A percentile compares a stretch with the other conserved stretches of the same genome.
Evolutionary conservation across 768 basidiomycete species (phyloP).

Genomic region (Leccinum arenicola): DNA sequence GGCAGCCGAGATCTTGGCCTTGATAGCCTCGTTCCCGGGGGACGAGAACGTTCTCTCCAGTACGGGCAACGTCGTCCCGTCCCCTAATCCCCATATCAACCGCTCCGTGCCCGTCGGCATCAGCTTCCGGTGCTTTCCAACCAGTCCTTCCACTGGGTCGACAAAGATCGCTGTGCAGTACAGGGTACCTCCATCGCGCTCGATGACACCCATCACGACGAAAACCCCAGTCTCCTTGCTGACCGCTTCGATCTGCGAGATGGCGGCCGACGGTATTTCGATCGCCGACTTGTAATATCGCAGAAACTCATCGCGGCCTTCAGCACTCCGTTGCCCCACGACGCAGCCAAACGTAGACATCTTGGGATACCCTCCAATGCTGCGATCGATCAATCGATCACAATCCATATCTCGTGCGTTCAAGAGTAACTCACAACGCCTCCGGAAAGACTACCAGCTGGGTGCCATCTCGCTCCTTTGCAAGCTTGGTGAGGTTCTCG

Average conservation of each 20-base stretch:
- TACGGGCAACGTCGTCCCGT: conserved; percentile 52
- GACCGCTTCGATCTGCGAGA: conserved; percentile 46
- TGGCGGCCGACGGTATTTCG: conserved; percentile 51
- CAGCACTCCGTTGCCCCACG: conserved; percentile 47
- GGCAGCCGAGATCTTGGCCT: conserved; percentile 50
- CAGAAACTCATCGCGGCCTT: conserved; percentile 59
- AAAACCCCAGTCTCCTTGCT: conserved; percentile 49
- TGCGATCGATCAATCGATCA: conserved; percentile 16
- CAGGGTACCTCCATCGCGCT: not conserved
- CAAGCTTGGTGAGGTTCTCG: conserved; percentile 42
- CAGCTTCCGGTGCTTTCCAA: conserved; percentile 65
- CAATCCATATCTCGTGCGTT: not conserved
- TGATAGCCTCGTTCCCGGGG: conserved; percentile 22
- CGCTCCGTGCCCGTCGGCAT: conserved; percentile 61
- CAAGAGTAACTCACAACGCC: conserved; percentile 43
- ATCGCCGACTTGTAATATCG: conserved; percentile 55
- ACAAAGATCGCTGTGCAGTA: conserved; percentile 62
- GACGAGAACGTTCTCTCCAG: conserved; percentile 38
- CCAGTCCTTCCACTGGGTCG: conserved; percentile 46
- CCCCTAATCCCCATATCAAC: conserved; percentile 61
- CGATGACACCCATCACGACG: conserved; percentile 55
- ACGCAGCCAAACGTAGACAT: conserved; percentile 42
- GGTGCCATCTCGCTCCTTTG: conserved; percentile 43
- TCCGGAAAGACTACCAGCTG: conserved; percentile 57
- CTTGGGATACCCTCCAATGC: conserved; percentile 61